Evolutionary conservation across 495 filamentous ascomycete species (phyloP), one percentile per base, ranked within the genome.

Genomic region (Articulospora tetracladia): DNA sequence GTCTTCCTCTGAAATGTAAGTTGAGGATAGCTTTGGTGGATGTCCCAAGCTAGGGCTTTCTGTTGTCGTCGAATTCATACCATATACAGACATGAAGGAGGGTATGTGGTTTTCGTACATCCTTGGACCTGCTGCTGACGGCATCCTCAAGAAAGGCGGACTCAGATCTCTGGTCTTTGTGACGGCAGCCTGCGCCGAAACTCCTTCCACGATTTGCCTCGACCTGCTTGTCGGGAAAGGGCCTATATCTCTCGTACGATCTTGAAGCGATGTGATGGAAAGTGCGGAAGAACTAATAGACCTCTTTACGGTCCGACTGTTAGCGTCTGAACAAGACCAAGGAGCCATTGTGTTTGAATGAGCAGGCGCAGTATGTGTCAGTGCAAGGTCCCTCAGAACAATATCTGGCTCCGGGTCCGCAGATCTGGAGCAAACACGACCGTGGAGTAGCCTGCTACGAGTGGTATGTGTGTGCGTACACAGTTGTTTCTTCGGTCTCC

Each of bases 1-100:
- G 13, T 58, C 6, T 34, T 47, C 49, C 26, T 59, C 51, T 46
- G 36, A 55, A 6, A 36, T 32, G 19, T 60, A 55, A 41, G 55
- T 12, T 22, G 22, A 53, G 20, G 53, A 53, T 23, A 57, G 34
- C 56, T 65, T 68, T 2, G 55, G 60, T 19, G 53, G 46, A 27
- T 59, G 48, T 22, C n/a, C 47, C 13, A 59, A 41, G 26, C 36
- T 54, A 3, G 55, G 34, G 26, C 75, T 77, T 55, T 77, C 79
- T 61, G 77, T 69, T 41, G 61, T 63, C 13, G 74, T 77, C 47
- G 70, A 64, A 48, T 79, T 79, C 34, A 80, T 70, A 61, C 80
- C 85, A 73, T 82, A 88, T 32, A 88, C 85, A 44, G 85, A 87
- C 85, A 88, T 88, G 59, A 88, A 86, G 46, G 86, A 86, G 53